phyloP scores from a whole-genome alignment of 2,329 filamentous ascomycete genomes.

The Tolypocladium cylindrosporum region DNA sequence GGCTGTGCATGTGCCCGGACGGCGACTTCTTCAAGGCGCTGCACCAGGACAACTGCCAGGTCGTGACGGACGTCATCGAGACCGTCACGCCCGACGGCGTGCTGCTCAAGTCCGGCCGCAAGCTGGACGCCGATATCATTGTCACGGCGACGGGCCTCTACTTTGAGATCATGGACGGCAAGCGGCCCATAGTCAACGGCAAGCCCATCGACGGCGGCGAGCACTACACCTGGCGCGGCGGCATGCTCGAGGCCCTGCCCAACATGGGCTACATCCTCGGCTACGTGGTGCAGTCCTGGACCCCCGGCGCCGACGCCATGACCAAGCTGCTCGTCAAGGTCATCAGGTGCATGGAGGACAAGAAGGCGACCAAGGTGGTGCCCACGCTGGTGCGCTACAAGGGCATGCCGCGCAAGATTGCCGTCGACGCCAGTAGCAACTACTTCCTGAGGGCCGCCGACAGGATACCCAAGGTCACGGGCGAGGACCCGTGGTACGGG shows the following conservation, averaged over 20 bases:
- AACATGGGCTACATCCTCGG: constrained; percentile 53
- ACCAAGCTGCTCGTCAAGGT: constrained; percentile 38
- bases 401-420: constrained; percentile 13
- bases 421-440: constrained; percentile 18
- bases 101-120: constrained; percentile 32
- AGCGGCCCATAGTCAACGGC: constrained; percentile 44
- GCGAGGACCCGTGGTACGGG: constrained; percentile 24
- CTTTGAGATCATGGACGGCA: constrained; percentile 44
- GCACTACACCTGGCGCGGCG: constrained; percentile 52
- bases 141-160: constrained; percentile 60
- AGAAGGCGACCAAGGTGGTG: constrained; percentile 32
- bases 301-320: constrained; percentile 49
- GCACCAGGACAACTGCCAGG: constrained; percentile 29
- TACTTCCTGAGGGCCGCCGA: constrained; percentile 25
- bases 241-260: constrained; percentile 57
- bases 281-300: constrained; percentile 59
- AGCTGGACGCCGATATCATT: constrained; percentile 54
- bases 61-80: constrained; percentile 44
- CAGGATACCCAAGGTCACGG: constrained; percentile 25
- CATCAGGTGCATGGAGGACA: constrained; percentile 40
- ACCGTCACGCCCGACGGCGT: constrained; percentile 39
- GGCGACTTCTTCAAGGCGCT: constrained; percentile 47
- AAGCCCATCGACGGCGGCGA: constrained; percentile 32
- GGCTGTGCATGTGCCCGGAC: constrained; percentile 56
- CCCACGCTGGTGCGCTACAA: constrained; percentile 27